Conservation (phyloP, 1,284 basidiomycete species). For the Afroboletus lepidellus region DNA sequence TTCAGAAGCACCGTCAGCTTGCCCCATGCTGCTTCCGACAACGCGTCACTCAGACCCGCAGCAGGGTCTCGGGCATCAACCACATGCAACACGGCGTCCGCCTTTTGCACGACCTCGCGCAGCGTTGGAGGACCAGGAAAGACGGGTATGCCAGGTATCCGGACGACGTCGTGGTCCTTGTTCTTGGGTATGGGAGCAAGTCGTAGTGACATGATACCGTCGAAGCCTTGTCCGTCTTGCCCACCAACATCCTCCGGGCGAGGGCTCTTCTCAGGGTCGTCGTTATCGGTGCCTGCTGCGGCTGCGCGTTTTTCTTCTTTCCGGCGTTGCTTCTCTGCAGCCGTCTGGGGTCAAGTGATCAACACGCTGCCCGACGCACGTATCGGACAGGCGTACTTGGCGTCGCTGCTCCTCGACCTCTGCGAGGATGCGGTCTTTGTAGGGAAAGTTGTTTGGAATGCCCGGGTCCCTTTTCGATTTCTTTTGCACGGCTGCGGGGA, state of each 20-base stretch:
- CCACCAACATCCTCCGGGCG: constrained; percentile 34
- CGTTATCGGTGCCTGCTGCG: constrained; percentile 31
- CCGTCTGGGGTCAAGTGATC: constrained; percentile 39
- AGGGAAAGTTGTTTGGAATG: constrained; percentile 96
- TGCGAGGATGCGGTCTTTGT: constrained; percentile 94
- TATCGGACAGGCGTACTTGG: constrained; percentile 41
- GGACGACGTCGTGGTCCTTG: constrained; percentile 27
- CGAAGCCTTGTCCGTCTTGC: constrained; percentile 32
- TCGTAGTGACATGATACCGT: constrained; percentile 34
- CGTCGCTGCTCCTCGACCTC: constrained; percentile 84
- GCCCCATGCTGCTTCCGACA: constrained; percentile 35
- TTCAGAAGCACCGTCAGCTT: constrained; percentile 77
- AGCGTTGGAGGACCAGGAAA: constrained; percentile 69
- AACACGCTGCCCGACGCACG: neutral
- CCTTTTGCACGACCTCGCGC: constrained; percentile 72
- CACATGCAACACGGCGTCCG: constrained; percentile 84
- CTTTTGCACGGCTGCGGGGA: constrained; percentile 41
- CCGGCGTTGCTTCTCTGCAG: constrained; percentile 66
- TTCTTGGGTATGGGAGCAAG: neutral
- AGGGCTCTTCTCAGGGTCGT: constrained; percentile 30
- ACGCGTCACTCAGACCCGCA: constrained; percentile 30
- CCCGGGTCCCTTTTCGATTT: constrained; percentile 79
- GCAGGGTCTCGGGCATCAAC: constrained; percentile 83
- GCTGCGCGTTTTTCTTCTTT: constrained; percentile 61
- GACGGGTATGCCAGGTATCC: constrained; percentile 62